A percentile compares a stretch with the other conserved stretches of the same genome.
Evolutionary conservation across 768 basidiomycete genomes (phyloP).

Genomic region (Podaxis sp.): DNA sequence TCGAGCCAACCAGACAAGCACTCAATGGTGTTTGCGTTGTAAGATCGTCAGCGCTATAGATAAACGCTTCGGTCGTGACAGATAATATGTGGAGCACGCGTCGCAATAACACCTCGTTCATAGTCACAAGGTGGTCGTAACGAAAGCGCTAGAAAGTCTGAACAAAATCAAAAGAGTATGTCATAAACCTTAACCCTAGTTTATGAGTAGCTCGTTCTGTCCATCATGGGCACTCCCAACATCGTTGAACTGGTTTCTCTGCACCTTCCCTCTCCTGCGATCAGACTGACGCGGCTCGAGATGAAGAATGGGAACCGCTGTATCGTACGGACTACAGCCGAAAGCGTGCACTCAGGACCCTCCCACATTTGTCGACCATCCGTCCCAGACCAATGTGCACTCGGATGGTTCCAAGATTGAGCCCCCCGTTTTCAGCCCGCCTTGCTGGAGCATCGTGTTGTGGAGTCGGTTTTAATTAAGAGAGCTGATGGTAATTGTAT

Average conservation of each 20-base stretch:
- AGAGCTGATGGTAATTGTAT: neutral
- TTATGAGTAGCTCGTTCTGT: conserved; percentile 3
- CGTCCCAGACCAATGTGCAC: neutral
- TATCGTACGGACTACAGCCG: neutral
- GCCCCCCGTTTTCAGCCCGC: neutral
- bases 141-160: neutral
- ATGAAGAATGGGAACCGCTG: neutral
- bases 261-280: neutral
- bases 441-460: conserved; percentile 2
- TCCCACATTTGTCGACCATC: neutral
- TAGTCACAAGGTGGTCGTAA: neutral
- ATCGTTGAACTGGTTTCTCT: neutral
- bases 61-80: neutral
- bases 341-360: neutral
- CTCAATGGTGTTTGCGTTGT: neutral
- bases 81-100: neutral
- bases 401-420: conserved; percentile 2
- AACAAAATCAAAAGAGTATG: neutral
- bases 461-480: conserved; percentile 1
- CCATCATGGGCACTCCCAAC: no score
- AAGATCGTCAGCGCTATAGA: neutral
- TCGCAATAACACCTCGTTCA: neutral
- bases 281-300: neutral
- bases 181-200: conserved; percentile 11
- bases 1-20: neutral